Base-by-base conservation (phyloP, 305 asterid species). In the Fraxinus platypoda region DNA sequence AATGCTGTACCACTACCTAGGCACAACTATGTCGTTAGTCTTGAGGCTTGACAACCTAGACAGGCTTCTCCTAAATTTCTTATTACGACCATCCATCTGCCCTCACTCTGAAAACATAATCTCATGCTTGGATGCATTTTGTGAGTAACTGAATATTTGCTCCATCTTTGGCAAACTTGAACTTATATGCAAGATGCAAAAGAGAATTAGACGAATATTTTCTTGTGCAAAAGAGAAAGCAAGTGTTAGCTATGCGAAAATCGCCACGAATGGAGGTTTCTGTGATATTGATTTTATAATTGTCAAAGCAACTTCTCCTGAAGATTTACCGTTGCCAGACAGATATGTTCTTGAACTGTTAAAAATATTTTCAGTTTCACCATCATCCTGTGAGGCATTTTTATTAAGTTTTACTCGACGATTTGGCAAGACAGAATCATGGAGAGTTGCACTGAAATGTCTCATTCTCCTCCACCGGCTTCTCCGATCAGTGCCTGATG, bases 401-500 rank as follows among this genome's bases (percentile, higher is more conserved):
- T 80, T 90, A 43, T 62, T 86, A 15, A 82, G 83, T 84, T 89
- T 94, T 54, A 75, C 86, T 17, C 82, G 87, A 1, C 85, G 97
- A 7, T 88, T 93, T 25, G 79, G 80, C 54, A 86, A 74, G 79
- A 94, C 98, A 3, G 76, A 35, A 1, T 89, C 93, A 1, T 93
- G 97, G 97, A 74, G 90, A 41, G 97, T 91, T 0, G 97, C 97
- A 5, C 87, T 94, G 7, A 94, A 93, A 85, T 94, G 97, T 12
- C 87, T 93, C 33, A 77, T 91, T 75, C 97, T 93, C 78, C 88
- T 94, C 82, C 97, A 94, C 79, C 90, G 94, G 66, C 91, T 94
- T 78, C 90, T 91, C 28, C 80, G 87, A 38, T 75, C 93, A 68
- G 59, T 85, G 19, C 89, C 94, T 0, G 79, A 85, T 1, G 33